A percentile compares a stretch with the other conserved stretches of the same genome.
Evolutionary conservation across 768 basidiomycete species (phyloP).

Genomic region (Boletus reticuloceps): DNA sequence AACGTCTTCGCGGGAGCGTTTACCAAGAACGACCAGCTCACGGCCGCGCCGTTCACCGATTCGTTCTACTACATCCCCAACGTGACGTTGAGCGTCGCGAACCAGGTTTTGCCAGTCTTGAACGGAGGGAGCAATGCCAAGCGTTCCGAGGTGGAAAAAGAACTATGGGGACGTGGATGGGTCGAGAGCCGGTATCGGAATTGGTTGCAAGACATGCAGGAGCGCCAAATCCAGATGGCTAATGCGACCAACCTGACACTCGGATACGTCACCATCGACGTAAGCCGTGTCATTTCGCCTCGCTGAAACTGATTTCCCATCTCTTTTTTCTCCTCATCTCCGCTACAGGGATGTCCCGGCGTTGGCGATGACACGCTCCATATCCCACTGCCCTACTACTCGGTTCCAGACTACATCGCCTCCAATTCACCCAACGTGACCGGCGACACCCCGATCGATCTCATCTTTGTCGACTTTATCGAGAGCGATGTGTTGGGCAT

Average conservation of each 20-base stretch:
- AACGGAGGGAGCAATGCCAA: constrained; percentile 39
- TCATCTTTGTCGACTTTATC: constrained; percentile 77
- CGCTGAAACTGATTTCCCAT: not conserved
- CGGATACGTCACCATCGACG: constrained; percentile 75
- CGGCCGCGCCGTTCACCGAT: constrained; percentile 68
- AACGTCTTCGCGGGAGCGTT: constrained; percentile 68
- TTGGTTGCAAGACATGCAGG: constrained; percentile 62
- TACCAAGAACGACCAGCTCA: constrained; percentile 79
- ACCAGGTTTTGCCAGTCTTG: constrained; percentile 49
- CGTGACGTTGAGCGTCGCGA: constrained; percentile 50
- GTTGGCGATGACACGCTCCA: constrained; percentile 74
- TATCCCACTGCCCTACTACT: constrained; percentile 54
- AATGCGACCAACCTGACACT: constrained; percentile 50
- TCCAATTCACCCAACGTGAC: constrained; percentile 52
- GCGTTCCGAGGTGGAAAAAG: constrained; percentile 15
- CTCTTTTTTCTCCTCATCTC: not conserved
- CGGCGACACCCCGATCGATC: constrained; percentile 55
- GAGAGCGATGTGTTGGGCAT: constrained; percentile 46
- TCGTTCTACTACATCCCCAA: constrained; percentile 60
- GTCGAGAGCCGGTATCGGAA: constrained; percentile 48
- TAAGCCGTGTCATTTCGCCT: constrained; percentile 29
- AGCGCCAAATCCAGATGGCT: constrained; percentile 31
- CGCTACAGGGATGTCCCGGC: constrained; percentile 17
- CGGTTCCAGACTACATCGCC: constrained; percentile 55
- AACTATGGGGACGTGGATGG: constrained; percentile 41